A percentile compares a stretch with the other conserved stretches of the same genome.
Evolutionary conservation across 176 grass and related monocot genomes (phyloP).

Genomic region (Triticum urartu): DNA sequence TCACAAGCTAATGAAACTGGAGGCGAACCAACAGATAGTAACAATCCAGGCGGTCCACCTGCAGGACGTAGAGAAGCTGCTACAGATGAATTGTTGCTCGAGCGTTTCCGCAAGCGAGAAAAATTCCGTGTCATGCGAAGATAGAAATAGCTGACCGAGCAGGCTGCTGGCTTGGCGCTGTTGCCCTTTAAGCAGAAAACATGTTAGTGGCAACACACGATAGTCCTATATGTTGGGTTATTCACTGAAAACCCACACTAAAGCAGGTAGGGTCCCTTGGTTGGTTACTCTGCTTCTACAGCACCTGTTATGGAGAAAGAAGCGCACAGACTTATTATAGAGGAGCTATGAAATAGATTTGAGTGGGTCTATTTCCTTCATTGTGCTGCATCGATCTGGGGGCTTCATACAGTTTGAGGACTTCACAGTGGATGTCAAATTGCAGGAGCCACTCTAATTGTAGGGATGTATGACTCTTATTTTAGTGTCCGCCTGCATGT

Average conservation of each 20-base stretch:
- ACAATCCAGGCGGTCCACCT: slow-evolving; percentile 39
- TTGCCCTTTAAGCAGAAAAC: slow-evolving; percentile 12
- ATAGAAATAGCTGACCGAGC: slow-evolving; percentile 22
- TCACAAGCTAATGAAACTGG: slow-evolving; percentile 31
- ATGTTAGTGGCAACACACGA: background rate
- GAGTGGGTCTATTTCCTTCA: background rate
- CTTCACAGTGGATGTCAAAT: background rate
- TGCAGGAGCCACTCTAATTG: background rate
- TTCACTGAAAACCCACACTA: background rate
- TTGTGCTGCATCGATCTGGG: background rate
- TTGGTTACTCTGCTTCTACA: slow-evolving; percentile 5
- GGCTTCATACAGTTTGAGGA: background rate
- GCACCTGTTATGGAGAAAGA: background rate
- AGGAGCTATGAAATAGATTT: background rate
- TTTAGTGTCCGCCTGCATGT: background rate
- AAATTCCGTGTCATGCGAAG: slow-evolving; percentile 68
- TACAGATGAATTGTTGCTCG: slow-evolving; percentile 71
- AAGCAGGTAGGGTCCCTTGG: background rate
- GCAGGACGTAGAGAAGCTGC: slow-evolving; percentile 64
- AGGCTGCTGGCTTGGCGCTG: background rate
- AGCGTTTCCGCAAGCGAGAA: slow-evolving; percentile 78
- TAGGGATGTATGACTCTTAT: background rate
- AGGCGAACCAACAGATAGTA: slow-evolving; percentile 45
- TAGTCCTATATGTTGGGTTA: background rate
- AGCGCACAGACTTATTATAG: background rate